phyloP scores from a whole-genome alignment of 371 early-diverging fungal species.

The Lichtheimia ramosa region DNA sequence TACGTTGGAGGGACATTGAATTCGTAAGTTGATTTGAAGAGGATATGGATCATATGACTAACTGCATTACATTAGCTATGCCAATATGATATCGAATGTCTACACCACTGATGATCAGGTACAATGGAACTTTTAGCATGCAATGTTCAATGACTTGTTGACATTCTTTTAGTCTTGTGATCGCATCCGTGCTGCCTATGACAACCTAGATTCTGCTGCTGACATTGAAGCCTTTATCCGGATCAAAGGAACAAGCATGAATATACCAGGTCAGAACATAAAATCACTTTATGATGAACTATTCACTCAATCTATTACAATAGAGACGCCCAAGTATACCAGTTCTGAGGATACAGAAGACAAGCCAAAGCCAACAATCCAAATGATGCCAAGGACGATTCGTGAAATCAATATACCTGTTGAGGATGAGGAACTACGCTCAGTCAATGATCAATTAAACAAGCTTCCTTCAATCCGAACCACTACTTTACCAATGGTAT shows the following conservation, averaged over 20 bases:
- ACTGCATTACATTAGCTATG: slow-evolving; percentile 7
- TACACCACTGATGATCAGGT: slow-evolving; percentile 29
- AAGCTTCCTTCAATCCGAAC: slow-evolving; percentile 13
- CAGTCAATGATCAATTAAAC: slow-evolving; percentile 22
- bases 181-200: slow-evolving; percentile 17
- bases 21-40: slow-evolving; percentile 1
- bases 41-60: background rate
- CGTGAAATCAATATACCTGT: slow-evolving; percentile 28
- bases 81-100: slow-evolving; percentile 27
- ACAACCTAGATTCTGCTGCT: slow-evolving; percentile 10
- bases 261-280: slow-evolving; percentile 14
- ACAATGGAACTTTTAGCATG: background rate
- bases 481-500: background rate
- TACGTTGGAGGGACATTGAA: slow-evolving; percentile 19
- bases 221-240: slow-evolving; percentile 20
- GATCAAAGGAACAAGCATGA: slow-evolving; percentile 14
- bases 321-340: slow-evolving; percentile 9
- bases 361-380: background rate
- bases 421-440: slow-evolving; percentile 26
- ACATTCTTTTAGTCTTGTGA: slow-evolving; percentile 14
- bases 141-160: background rate
- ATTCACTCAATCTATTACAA: background rate
- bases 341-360: background rate
- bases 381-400: slow-evolving; percentile 7
- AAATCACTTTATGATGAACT: background rate